phyloP scores from a whole-genome alignment of 2,329 filamentous ascomycete species.

The Talaromyces sp. region DNA sequence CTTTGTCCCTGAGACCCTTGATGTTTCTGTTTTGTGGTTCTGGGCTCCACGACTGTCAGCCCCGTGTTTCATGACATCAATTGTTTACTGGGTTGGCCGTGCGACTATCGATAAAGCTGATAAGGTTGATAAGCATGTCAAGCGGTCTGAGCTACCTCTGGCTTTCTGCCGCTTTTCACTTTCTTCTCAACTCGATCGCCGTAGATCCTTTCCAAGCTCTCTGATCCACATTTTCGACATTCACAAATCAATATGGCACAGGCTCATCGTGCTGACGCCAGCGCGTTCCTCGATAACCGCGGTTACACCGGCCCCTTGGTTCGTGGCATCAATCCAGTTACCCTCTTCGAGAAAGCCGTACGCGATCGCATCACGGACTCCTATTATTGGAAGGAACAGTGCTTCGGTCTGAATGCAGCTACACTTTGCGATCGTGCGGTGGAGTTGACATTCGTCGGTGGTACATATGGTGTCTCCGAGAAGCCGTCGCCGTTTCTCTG shows the following conservation, averaged over 20 bases:
- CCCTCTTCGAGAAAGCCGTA: slow-evolving; percentile 92
- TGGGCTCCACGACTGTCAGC: slow-evolving; percentile 3
- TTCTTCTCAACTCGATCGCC: slow-evolving; percentile 6
- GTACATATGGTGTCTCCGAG: slow-evolving; percentile 81
- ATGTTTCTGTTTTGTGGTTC: slow-evolving; percentile 4
- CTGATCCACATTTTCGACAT: slow-evolving; percentile 2
- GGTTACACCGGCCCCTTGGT: slow-evolving; percentile 76
- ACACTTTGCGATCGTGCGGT: slow-evolving; percentile 86
- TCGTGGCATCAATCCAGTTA: slow-evolving; percentile 91
- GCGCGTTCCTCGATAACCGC: slow-evolving; percentile 80
- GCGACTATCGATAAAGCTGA: slow-evolving; percentile 41
- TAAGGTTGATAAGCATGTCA: no score
- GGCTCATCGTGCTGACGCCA: slow-evolving; percentile 72
- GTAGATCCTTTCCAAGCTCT: slow-evolving; percentile 11
- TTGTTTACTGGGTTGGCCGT: slow-evolving; percentile 38
- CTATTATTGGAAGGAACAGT: slow-evolving; percentile 99
- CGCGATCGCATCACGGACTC: slow-evolving; percentile 93
- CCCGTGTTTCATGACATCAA: slow-evolving; percentile 27
- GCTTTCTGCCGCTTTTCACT: slow-evolving; percentile 6
- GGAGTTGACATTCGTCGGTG: slow-evolving; percentile 80
- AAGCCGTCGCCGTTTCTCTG: slow-evolving; percentile 90
- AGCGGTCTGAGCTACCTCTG: slow-evolving; percentile 24
- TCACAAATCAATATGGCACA: slow-evolving; percentile 49
- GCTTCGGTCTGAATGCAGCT: slow-evolving; percentile 86
- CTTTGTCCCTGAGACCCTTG: neutral